These are phyloP conservation scores for Tulasnella sp. DNA, from an alignment of 768 basidiomycete genomes.

Conservation along the genomic window DNA sequence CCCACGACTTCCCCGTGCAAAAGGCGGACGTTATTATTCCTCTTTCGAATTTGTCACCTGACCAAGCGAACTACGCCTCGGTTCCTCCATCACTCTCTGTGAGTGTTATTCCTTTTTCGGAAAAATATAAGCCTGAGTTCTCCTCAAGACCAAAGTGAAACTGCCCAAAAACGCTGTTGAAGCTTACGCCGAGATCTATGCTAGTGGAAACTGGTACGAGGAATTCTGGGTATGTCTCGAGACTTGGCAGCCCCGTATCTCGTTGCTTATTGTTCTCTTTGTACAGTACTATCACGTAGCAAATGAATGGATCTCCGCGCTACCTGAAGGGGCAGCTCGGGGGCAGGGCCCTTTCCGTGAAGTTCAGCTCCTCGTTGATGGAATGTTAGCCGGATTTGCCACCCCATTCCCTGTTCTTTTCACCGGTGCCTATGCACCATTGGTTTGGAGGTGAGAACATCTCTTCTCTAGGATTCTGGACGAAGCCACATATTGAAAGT, in stretches of 20 bases:
- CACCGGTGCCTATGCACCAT: slow-evolving; percentile 53
- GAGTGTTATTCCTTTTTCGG: not conserved
- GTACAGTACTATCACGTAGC: slow-evolving; percentile 54
- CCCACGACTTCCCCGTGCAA: slow-evolving; percentile 41
- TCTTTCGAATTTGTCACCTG: slow-evolving; percentile 48
- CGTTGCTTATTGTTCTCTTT: not conserved
- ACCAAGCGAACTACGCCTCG: slow-evolving; percentile 57
- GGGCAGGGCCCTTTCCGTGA: slow-evolving; percentile 47
- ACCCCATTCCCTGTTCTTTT: slow-evolving; percentile 54
- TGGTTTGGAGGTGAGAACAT: slow-evolving; percentile 46
- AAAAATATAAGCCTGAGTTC: not conserved
- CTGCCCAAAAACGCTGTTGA: slow-evolving; percentile 56
- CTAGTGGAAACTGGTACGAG: slow-evolving; percentile 49
- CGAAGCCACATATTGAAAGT: not conserved
- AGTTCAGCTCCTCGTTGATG: slow-evolving; percentile 46
- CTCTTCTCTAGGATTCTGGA: not conserved
- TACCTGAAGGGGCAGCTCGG: slow-evolving; percentile 40
- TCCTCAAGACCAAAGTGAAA: slow-evolving; percentile 45
- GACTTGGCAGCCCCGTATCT: not conserved
- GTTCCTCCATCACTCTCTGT: slow-evolving; percentile 66
- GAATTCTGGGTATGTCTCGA: slow-evolving; percentile 74
- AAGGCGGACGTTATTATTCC: slow-evolving; percentile 56
- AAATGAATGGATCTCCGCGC: slow-evolving; percentile 40
- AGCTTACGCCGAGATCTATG: slow-evolving; percentile 56
- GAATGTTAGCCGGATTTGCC: slow-evolving; percentile 39